These are phyloP conservation scores for Cystobasidiaceae sp. DNA, from an alignment of 1,284 basidiomycete genomes.

Conservation along the genomic window DNA sequence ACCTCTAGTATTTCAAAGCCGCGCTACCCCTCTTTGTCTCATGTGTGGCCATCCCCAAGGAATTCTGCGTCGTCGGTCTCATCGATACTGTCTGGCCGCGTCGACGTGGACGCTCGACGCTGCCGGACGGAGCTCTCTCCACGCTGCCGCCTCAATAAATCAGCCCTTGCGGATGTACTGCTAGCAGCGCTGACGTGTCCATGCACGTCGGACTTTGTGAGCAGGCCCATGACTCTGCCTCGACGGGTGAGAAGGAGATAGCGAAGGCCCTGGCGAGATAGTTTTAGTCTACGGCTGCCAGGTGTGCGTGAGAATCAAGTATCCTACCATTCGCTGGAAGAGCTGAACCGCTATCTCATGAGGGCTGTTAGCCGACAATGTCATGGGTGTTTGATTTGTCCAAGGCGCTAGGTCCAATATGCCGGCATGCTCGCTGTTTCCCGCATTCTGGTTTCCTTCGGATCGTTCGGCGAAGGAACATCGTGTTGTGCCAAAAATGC, in stretches of 20 bases:
- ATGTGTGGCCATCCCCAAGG: too few relatives aligned
- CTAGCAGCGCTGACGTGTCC: slow-evolving; percentile 1
- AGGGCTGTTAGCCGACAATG: slow-evolving; percentile 34
- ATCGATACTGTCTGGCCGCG: not conserved
- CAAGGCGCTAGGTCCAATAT: slow-evolving; percentile 34
- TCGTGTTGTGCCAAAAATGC: slow-evolving; percentile 20
- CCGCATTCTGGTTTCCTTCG: slow-evolving; percentile 1
- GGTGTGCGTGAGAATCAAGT: not conserved
- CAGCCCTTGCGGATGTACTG: not conserved
- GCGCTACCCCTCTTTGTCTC: too few relatives aligned
- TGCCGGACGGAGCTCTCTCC: not conserved
- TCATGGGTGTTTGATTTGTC: slow-evolving; percentile 40
- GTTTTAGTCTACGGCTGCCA: not conserved
- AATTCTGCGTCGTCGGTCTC: not conserved
- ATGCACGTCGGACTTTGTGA: slow-evolving; percentile 29
- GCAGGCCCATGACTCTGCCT: slow-evolving; percentile 17
- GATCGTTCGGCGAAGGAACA: slow-evolving; percentile 26
- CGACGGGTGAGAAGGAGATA: slow-evolving; percentile 15
- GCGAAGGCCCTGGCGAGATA: slow-evolving; percentile 5
- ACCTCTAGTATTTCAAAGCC: too few relatives aligned
- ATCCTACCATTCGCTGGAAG: slow-evolving; percentile 37
- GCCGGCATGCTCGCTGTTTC: slow-evolving; percentile 11
- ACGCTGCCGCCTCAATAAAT: slow-evolving; percentile 7
- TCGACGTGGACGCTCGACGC: not conserved
- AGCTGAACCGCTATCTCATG: slow-evolving; percentile 43